A percentile compares a stretch with the other conserved stretches of the same genome.
Conservation (phyloP, 306 rosid genomes). For the Canavalia gladiata region DNA sequence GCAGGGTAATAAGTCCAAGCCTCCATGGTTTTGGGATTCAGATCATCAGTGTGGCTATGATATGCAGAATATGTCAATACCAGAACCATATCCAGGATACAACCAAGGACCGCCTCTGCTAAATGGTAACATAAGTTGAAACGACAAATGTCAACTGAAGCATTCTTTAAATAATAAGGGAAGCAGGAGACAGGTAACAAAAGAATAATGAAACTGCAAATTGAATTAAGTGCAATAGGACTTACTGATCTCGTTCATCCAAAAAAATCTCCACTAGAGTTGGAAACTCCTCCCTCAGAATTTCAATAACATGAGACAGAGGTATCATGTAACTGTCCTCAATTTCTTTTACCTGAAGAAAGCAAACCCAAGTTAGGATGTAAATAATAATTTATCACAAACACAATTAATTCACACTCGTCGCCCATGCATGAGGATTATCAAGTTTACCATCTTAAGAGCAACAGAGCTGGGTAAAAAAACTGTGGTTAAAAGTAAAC, state of each 20-base stretch:
- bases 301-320: slow-evolving; percentile 78
- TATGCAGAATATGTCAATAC: slow-evolving; percentile 29
- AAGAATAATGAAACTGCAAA: slow-evolving; percentile 34
- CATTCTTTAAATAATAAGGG: slow-evolving; percentile 26
- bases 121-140: slow-evolving; percentile 17
- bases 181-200: slow-evolving; percentile 30
- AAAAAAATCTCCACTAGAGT: slow-evolving; percentile 95
- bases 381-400: slow-evolving; percentile 26
- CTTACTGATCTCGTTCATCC: slow-evolving; percentile 94
- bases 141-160: slow-evolving; percentile 24
- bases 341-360: slow-evolving; percentile 81
- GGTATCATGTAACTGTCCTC: slow-evolving; percentile 84
- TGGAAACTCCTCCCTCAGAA: slow-evolving; percentile 72
- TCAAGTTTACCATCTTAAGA: slow-evolving; percentile 75
- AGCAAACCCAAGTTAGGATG: slow-evolving; percentile 48
- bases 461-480: slow-evolving; percentile 84
- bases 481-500: slow-evolving; percentile 77
- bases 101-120: slow-evolving; percentile 7
- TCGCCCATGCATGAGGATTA: slow-evolving; percentile 26
- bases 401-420: slow-evolving; percentile 33
- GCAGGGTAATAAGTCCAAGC: slow-evolving; percentile 6
- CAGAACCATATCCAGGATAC: slow-evolving; percentile 35
- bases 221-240: slow-evolving; percentile 42
- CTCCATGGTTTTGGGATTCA: background rate
- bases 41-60: background rate